Percentiles rank a stretch among this genome's conserved stretches.
These are phyloP conservation scores for Aspergillus haitiensis DNA, from an alignment of 495 filamentous ascomycete species.

Conservation along the genomic window DNA sequence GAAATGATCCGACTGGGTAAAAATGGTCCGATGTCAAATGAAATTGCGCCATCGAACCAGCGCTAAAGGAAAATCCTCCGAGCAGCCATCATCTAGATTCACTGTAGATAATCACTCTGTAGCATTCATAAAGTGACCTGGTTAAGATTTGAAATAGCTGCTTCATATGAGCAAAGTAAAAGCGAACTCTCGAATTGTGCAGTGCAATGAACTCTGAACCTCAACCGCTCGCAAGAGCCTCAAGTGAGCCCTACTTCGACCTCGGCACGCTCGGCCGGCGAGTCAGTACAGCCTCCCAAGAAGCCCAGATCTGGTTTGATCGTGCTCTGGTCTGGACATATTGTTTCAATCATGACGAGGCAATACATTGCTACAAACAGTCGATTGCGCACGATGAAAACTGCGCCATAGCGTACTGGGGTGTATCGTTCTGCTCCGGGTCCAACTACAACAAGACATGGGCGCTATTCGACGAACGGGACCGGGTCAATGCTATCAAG, in stretches of 20 bases:
- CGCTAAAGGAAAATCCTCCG: not conserved
- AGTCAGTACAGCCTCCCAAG: conserved; percentile 41
- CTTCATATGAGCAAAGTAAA: too few species aligned
- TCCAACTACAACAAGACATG: conserved; percentile 75
- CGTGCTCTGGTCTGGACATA: conserved; percentile 30
- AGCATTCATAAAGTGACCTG: too few species aligned
- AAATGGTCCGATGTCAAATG: not conserved
- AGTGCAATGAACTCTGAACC: too few species aligned
- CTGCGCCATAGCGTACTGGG: conserved; percentile 67
- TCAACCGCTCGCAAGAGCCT: not conserved
- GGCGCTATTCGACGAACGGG: conserved; percentile 32
- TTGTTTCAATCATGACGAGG: conserved; percentile 30
- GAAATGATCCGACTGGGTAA: not conserved
- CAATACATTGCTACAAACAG: conserved; percentile 22
- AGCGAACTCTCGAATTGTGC: too few species aligned
- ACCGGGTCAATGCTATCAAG: not conserved
- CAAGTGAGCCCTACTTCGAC: not conserved
- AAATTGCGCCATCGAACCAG: not conserved
- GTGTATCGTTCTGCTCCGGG: conserved; percentile 60
- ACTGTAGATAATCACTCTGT: too few species aligned
- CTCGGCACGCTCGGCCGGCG: not conserved
- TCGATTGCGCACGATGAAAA: conserved; percentile 53
- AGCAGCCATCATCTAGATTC: not conserved
- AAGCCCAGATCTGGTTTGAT: conserved; percentile 28
- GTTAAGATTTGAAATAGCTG: too few species aligned